Conservation (phyloP, 495 filamentous ascomycete genomes). For the Tuber calosporum region DNA sequence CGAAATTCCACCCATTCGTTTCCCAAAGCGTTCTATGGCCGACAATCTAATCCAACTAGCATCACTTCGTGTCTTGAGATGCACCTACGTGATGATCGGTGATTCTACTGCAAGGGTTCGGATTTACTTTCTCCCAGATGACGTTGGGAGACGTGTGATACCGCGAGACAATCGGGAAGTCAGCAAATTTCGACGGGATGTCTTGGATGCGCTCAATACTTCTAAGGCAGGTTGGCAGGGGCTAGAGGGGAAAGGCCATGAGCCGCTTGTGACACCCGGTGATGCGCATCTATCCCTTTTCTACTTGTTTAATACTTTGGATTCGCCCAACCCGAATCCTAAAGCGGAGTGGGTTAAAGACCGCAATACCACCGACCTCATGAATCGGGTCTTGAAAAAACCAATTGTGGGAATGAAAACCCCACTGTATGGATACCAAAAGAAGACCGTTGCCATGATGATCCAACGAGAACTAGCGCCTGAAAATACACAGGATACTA, state of each 20-base stretch:
- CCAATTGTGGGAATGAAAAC: constrained; percentile 58
- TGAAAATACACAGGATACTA: constrained; percentile 61
- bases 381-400: constrained; percentile 55
- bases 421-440: constrained; percentile 67
- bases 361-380: constrained; percentile 52
- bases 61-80: constrained; percentile 22
- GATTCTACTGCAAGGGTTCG: constrained; percentile 44
- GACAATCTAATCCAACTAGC: constrained; percentile 24
- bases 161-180: constrained; percentile 45
- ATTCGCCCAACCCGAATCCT: constrained; percentile 59
- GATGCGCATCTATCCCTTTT: constrained; percentile 54
- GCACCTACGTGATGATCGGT: constrained; percentile 33
- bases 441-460: constrained; percentile 76
- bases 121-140: constrained; percentile 61
- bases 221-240: constrained; percentile 55
- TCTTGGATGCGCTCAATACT: constrained; percentile 55
- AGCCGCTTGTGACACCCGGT: neutral
- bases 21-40: constrained; percentile 15
- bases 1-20: constrained; percentile 17
- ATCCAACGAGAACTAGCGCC: constrained; percentile 69
- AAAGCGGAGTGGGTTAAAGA: constrained; percentile 48
- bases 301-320: constrained; percentile 77
- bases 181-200: constrained; percentile 46
- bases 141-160: constrained; percentile 52
- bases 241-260: neutral